Conservation (phyloP, 2,329 filamentous ascomycete species). For the Colletotrichum kahawae region DNA sequence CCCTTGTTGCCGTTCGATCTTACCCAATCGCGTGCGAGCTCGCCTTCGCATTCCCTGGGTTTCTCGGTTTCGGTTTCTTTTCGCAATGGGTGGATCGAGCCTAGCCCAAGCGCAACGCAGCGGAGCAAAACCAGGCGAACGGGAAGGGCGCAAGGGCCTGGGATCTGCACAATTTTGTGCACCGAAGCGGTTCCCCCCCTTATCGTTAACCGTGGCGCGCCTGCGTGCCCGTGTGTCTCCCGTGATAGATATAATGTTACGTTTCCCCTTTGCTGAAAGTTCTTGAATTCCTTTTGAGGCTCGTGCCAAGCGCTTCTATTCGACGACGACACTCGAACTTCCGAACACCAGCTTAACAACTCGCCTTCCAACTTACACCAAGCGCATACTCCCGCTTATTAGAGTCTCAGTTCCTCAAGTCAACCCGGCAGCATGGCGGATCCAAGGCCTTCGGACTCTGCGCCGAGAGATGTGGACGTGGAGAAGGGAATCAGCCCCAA, state of each 20-base stretch:
- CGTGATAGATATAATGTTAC: background rate
- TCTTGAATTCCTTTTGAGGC: background rate
- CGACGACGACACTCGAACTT: background rate
- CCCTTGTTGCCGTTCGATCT: background rate
- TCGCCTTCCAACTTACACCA: background rate
- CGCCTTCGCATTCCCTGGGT: background rate
- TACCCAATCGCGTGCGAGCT: background rate
- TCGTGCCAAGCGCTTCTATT: background rate
- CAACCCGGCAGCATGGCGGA: background rate
- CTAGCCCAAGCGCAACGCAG: background rate
- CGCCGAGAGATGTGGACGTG: background rate
- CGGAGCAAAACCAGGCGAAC: background rate
- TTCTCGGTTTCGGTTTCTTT: constrained; percentile 12
- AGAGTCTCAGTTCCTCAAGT: background rate
- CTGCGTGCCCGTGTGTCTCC: background rate
- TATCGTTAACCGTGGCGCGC: background rate
- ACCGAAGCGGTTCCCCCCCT: background rate
- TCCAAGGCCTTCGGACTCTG: background rate
- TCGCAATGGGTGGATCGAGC: background rate
- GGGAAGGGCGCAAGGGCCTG: background rate
- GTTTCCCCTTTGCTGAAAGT: background rate
- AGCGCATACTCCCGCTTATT: background rate
- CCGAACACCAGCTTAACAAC: background rate
- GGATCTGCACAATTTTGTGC: constrained; percentile 10
- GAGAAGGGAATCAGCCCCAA: background rate